Conservation (phyloP, 768 basidiomycete species). For the Suillus tomentosus region DNA sequence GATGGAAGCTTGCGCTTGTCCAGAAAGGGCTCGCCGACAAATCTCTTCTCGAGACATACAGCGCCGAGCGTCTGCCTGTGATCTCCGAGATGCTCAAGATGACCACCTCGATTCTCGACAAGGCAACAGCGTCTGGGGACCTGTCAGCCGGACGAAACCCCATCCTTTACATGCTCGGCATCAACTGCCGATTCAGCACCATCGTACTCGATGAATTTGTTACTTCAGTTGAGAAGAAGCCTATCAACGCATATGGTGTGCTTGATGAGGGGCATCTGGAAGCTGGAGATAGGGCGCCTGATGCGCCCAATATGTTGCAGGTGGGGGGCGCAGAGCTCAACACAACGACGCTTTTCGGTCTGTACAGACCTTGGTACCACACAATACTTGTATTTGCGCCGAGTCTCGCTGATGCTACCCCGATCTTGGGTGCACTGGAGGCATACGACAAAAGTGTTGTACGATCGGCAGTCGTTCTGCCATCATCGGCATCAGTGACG, state of each 20-base stretch:
- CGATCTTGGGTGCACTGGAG: background rate
- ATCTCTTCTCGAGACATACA: slow-evolving; percentile 28
- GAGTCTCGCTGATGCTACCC: slow-evolving; percentile 12
- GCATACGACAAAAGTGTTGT: background rate
- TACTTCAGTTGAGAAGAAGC: background rate
- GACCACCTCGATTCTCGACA: slow-evolving; percentile 16
- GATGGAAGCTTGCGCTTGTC: slow-evolving; percentile 31
- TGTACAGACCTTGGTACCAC: slow-evolving; percentile 25
- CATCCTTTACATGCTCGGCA: slow-evolving; percentile 34
- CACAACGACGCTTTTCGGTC: slow-evolving; percentile 27
- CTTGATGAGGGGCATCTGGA: slow-evolving; percentile 17
- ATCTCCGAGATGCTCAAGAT: slow-evolving; percentile 30
- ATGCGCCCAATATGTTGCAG: slow-evolving; percentile 21
- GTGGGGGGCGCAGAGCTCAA: slow-evolving; percentile 8
- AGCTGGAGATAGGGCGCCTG: slow-evolving; percentile 17
- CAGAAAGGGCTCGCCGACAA: slow-evolving; percentile 22
- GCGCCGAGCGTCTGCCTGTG: slow-evolving; percentile 30
- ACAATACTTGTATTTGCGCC: slow-evolving; percentile 15
- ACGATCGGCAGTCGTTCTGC: slow-evolving; percentile 8
- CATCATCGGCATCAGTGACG: background rate
- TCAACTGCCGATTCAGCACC: slow-evolving; percentile 19
- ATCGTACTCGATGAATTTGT: slow-evolving; percentile 16
- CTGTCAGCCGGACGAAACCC: slow-evolving; percentile 19
- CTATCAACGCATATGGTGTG: slow-evolving; percentile 12
- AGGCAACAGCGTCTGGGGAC: background rate